Conservation (phyloP, 441 rosid genomes). For the Gossypium schwendimanii region DNA sequence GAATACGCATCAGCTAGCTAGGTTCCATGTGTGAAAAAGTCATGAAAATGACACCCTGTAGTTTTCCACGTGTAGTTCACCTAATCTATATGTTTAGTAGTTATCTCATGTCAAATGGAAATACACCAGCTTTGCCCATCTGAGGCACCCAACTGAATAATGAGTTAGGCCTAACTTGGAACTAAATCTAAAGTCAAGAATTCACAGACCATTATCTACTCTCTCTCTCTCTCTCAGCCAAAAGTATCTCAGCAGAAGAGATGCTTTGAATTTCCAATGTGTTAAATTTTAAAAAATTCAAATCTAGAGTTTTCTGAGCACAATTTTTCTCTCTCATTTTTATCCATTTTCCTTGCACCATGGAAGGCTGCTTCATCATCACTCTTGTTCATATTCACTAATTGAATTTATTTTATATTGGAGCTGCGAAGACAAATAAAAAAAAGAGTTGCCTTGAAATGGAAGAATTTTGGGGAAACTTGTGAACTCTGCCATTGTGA, state of each 20-base stretch:
- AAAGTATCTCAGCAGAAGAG: neutral
- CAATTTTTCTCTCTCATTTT: neutral
- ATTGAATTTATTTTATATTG: constrained; percentile 3
- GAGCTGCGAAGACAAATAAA: neutral
- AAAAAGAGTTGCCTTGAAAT: neutral
- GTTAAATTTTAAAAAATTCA: neutral
- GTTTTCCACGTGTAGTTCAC: constrained; percentile 84
- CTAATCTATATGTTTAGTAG: constrained; percentile 37
- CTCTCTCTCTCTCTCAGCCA: constrained; percentile 8
- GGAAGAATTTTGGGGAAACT: neutral
- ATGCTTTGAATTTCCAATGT: neutral
- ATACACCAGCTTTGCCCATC: constrained; percentile 33
- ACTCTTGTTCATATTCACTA: neutral
- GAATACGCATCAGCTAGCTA: constrained; percentile 19
- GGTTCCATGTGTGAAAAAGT: constrained; percentile 25
- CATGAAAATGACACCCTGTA: constrained; percentile 40
- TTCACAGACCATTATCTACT: constrained; percentile 4
- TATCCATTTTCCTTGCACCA: constrained; percentile 5
- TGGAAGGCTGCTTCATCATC: constrained; percentile 7
- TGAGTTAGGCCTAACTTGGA: constrained; percentile 45
- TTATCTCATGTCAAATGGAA: constrained; percentile 44
- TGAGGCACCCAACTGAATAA: constrained; percentile 18
- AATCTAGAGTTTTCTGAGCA: neutral
- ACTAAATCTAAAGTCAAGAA: neutral
- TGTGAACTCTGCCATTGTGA: neutral